These are phyloP conservation scores for Gossypium davidsonii DNA, from an alignment of 441 rosid species.

Conservation along the genomic window DNA sequence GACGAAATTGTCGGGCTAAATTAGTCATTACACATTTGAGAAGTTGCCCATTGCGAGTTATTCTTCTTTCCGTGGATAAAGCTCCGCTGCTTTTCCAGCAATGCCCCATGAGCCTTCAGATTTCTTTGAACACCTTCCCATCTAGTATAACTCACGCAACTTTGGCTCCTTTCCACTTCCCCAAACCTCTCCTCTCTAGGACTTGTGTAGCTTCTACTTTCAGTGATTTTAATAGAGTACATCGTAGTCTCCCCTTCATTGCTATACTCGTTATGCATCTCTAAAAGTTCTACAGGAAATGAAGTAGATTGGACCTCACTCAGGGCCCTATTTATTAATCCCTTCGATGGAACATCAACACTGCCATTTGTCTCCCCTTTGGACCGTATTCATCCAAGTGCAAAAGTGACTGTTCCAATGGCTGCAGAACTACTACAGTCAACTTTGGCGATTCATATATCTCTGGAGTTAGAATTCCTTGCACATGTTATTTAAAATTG, in stretches of 20 bases:
- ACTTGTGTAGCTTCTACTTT: conserved; percentile 78
- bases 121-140: conserved; percentile 56
- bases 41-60: conserved; percentile 64
- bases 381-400: too few species aligned
- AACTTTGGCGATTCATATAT: conserved; percentile 73
- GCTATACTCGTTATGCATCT: conserved; percentile 51
- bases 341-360: conserved; percentile 28
- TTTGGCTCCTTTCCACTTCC: conserved; percentile 80
- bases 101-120: conserved; percentile 33
- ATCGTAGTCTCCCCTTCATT: conserved; percentile 75
- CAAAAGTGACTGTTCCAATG: too few species aligned
- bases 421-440: conserved; percentile 27
- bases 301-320: conserved; percentile 71
- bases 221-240: conserved; percentile 94
- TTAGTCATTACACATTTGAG: conserved; percentile 82
- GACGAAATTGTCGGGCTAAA: conserved; percentile 80
- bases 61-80: conserved; percentile 60
- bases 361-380: conserved; percentile 14
- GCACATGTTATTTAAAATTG: conserved; percentile 21
- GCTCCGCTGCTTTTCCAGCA: conserved; percentile 60
- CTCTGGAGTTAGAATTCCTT: conserved; percentile 83
- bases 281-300: conserved; percentile 46
- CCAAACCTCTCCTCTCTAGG: conserved; percentile 60
- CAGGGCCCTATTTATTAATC: conserved; percentile 43
- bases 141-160: conserved; percentile 65